Evolutionary conservation across 495 filamentous ascomycete species (phyloP).

Genomic region (Daldinia childiae): DNA sequence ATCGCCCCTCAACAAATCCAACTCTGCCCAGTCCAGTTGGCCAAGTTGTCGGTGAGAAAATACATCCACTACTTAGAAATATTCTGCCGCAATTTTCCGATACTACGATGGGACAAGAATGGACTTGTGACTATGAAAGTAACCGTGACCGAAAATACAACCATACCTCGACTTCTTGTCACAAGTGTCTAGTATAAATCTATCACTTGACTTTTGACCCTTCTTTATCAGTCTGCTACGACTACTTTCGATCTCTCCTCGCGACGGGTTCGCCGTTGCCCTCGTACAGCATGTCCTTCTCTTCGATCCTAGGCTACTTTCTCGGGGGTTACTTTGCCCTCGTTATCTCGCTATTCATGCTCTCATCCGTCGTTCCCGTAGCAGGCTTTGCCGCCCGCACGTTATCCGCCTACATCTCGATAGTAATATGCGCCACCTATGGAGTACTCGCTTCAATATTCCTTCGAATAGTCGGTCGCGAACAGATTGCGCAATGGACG

Average conservation of each 20-base stretch:
- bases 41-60: constrained; percentile 40
- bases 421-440: constrained; percentile 74
- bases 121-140: constrained; percentile 39
- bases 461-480: constrained; percentile 74
- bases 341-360: constrained; percentile 66
- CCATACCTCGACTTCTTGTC: constrained; percentile 8
- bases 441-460: constrained; percentile 78
- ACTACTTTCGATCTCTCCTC: not conserved
- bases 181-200: constrained; percentile 20
- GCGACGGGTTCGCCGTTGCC: constrained; percentile 24
- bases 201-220: constrained; percentile 2
- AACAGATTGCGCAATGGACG: constrained; percentile 85
- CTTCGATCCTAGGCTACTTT: constrained; percentile 60
- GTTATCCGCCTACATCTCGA: constrained; percentile 73
- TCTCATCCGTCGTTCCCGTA: constrained; percentile 62
- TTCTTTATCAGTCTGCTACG: not conserved
- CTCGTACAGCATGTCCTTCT: constrained; percentile 44
- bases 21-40: not conserved
- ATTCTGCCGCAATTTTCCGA: constrained; percentile 2
- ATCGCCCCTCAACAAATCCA: constrained; percentile 38
- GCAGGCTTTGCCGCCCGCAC: constrained; percentile 76
- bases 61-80: constrained; percentile 1
- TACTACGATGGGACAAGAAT: constrained; percentile 23
- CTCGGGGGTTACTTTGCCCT: constrained; percentile 66
- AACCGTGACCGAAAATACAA: constrained; percentile 19